Base-by-base conservation (phyloP, 345 rosid species). In the Raphanus sativus region DNA sequence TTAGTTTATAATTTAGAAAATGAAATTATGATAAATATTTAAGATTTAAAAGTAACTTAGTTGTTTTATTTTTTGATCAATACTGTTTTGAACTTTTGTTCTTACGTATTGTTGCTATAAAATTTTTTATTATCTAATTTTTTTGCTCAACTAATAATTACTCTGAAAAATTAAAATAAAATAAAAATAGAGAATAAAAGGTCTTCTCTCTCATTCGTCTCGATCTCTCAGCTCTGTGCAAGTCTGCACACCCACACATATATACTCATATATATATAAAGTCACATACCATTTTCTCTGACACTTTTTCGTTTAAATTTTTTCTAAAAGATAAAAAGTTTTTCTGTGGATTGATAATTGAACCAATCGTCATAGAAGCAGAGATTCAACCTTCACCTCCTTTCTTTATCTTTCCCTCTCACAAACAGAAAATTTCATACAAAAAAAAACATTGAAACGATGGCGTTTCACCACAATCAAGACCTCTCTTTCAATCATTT, bases 391-490 rank as follows among this genome's bases (percentile, higher is more conserved):
- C 38, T 68, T 71, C 48, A 12, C 59, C 59, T 16, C 5, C 34
- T 65, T 58, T 69, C 61, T 60, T 61, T 76, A 75, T 82, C 59
- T 77, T 34, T 75, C 85, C 81, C 81, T 75, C 81, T 62, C 75
- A 76, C 6, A 78, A 77, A 73, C 74, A 69, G 75, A 25, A 28
- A 1, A 64, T 56, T 45, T 26, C 38, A 48, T n/a, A n/a, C n/a
- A 52, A 69, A 13, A 9, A 38, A 8, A 36, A 36, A 36, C 70
- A 40, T 2, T 8, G 13, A 52, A 60, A 62, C 74, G 77, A 91
- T 90, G 97, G 91, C 97, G 84, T 90, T 87, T 86, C 94, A 90
- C 56, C 95, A 89, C 72, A 89, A 86, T 73, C 94, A 90, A 15
- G 91, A 89, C 83, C 88, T 90, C 66, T 87, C 97, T 21, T 86